Base-by-base conservation (phyloP, 108 stramenopile species). In the Skeletonema tropicum region DNA sequence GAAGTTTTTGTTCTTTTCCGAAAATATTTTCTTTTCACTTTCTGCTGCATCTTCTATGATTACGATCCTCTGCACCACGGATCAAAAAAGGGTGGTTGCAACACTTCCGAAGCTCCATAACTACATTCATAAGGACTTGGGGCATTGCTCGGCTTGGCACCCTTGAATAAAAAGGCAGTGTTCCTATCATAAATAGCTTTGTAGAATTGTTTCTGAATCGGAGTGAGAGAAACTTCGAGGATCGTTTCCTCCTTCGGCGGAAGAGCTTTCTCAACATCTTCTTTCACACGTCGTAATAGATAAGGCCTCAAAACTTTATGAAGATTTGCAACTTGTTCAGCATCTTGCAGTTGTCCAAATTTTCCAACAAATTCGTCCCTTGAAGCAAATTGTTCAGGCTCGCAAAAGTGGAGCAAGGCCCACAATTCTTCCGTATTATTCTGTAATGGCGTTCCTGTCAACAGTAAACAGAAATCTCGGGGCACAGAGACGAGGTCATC, bases 391-490 rank as follows among this genome's bases (percentile, higher is more conserved):
- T 79, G 69, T 8, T 52, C 45, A 6, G 87, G 89, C 62, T 95
- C 92, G 21, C 89, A 88, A 77, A 97, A 94, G 71, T 93, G 86
- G 3, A 95, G 69, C 35, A 95, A 76, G n/a, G 92, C 91, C 96
- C 97, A 98, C 5, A 99, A 75, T 74, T 99, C 99, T 64, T 97
- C 97, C 0, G 97, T 98, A 31, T 89, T 90, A 71, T 99, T 98
- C 60, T 98, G 97, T 48, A 99, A 79, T n/a, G 99, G 99, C 30
- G 99, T 99, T 11, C 99, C 98, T 0, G 98, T 99, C 21, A 99
- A 86, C 38, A 99, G 84, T 45, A 99, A 42, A 61, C 90, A 90
- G 69, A 89, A 92, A 62, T 94, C 92, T 17, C 94, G 73, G 48
- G 90, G 94, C 6, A 95, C 89, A 26, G 85, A 73, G 14, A 83